These are phyloP conservation scores for Wickerhamiella musiphila DNA, from an alignment of 805 yeast genomes.

Conservation along the genomic window DNA sequence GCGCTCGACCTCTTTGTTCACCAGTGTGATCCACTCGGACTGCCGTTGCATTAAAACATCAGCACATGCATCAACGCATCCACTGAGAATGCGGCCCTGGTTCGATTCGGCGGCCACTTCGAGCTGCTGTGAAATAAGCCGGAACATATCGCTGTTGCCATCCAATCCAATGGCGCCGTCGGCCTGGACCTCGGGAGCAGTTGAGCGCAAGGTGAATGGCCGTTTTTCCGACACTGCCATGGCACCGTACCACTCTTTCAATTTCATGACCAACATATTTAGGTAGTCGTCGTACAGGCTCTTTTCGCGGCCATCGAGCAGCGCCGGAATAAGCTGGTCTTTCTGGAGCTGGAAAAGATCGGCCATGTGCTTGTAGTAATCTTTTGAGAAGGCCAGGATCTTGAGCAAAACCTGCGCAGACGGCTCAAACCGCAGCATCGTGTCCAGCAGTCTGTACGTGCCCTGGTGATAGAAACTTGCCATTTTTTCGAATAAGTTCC, in stretches of 20 bases:
- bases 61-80: constrained; percentile 60
- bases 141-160: constrained; percentile 61
- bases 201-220: constrained; percentile 43
- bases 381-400: constrained; percentile 62
- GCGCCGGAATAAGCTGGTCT: constrained; percentile 34
- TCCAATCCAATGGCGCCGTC: constrained; percentile 52
- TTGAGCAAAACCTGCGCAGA: constrained; percentile 59
- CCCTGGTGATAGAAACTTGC: constrained; percentile 51
- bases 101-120: constrained; percentile 77
- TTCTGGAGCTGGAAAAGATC: constrained; percentile 33
- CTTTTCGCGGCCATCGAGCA: constrained; percentile 56
- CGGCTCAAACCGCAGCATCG: constrained; percentile 50
- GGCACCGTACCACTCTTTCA: constrained; percentile 71
- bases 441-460: constrained; percentile 44
- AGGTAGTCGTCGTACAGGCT: constrained; percentile 63
- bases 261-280: constrained; percentile 48
- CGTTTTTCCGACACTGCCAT: constrained; percentile 48
- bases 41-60: constrained; percentile 43
- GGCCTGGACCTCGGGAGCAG: constrained; percentile 57
- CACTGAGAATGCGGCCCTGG: constrained; percentile 60
- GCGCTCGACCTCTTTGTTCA: constrained; percentile 26
- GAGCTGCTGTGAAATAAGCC: constrained; percentile 76
- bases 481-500: constrained; percentile 53
- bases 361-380: constrained; percentile 38
- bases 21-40: constrained; percentile 37